Base-by-base conservation (phyloP, 73 alveolate genomes). In the Durusdinium trenchii region DNA sequence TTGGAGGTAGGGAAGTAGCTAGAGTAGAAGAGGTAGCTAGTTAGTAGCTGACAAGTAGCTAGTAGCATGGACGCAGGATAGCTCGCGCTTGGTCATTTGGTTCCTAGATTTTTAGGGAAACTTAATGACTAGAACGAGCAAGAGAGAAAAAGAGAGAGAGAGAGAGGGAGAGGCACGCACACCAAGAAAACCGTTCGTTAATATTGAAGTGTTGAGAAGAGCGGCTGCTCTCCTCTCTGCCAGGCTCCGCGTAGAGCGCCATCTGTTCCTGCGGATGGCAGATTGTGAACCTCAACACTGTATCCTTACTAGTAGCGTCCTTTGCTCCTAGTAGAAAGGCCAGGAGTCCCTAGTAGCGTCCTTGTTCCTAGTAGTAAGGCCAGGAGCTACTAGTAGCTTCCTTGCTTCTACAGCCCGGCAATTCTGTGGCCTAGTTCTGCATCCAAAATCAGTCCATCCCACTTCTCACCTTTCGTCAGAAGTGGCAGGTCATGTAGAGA, bases 221-320 rank as follows among this genome's bases (percentile, higher is more conserved):
- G 90, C n/a, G 23, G 67, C 98, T 69, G 98, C 20, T 76, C 98
- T 47, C 51, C 78, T 71, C 82, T 76, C 60, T 46, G 73, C 98
- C 98, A 91, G 57, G 98, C 71, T 9, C 98, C 98, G 18, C 98
- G 98, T 28, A 91, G 75, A 35, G 98, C 98, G 30, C 98, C 98
- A 20, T 91, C 98, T 20, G 98, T 91, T 47, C 98, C 98, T 91
- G 57, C 7, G 43, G 42, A 14, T 12, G 18, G 42, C 61, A 0
- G 89, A 6, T 40, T 78, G n/a, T n/a, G 26, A 14, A 78, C 23
- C 60, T 43, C 32, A 75, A 75, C 20, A 38, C 47, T 10, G 85
- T 35, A 42, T 9, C 38, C 47, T 42, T 40, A 6, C 20, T n/a
- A n/a, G n/a, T n/a, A n/a, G n/a, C n/a, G n/a, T n/a, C n/a, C n/a